phyloP scores from a whole-genome alignment of 108 stramenopile genomes.

The Craspedostauros australis region DNA sequence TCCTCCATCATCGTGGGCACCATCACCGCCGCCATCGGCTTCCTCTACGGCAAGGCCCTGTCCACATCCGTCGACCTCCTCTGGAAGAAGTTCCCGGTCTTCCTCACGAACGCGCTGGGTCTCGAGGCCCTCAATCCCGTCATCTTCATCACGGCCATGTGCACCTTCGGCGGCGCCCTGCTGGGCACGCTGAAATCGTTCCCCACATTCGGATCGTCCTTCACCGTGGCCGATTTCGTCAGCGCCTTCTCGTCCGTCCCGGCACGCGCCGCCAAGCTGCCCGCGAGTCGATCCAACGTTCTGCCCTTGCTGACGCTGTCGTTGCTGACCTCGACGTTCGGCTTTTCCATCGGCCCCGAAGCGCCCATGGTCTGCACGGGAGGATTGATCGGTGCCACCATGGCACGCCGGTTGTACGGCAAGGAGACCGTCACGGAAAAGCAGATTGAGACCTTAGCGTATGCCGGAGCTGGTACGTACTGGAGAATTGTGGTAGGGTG shows the following conservation, averaged over 20 bases:
- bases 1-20: conserved; percentile 17
- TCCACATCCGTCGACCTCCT: conserved; percentile 1
- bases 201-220: conserved; percentile 9
- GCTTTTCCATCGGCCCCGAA: conserved; percentile 59
- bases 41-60: conserved; percentile 20
- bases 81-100: too few relatives aligned
- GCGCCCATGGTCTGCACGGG: conserved; percentile 64
- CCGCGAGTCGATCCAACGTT: conserved; percentile 10
- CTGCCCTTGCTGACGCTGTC: conserved; percentile 35
- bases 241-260: conserved; percentile 6
- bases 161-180: conserved; percentile 20
- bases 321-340: conserved; percentile 48
- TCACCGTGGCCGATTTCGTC: conserved; percentile 27
- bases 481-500: not conserved
- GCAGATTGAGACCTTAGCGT: conserved; percentile 19
- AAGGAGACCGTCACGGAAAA: conserved; percentile 7
- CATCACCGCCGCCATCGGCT: conserved; percentile 26
- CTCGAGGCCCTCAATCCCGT: conserved; percentile 5
- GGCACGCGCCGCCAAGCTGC: conserved; percentile 14
- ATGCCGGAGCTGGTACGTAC: too few relatives aligned
- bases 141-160: conserved; percentile 10
- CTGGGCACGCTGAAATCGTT: conserved; percentile 23
- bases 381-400: conserved; percentile 25
- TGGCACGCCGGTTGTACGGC: conserved; percentile 12
- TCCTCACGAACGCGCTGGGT: not conserved